Conservation (phyloP, 495 filamentous ascomycete genomes). For the Neurospora sp. region DNA sequence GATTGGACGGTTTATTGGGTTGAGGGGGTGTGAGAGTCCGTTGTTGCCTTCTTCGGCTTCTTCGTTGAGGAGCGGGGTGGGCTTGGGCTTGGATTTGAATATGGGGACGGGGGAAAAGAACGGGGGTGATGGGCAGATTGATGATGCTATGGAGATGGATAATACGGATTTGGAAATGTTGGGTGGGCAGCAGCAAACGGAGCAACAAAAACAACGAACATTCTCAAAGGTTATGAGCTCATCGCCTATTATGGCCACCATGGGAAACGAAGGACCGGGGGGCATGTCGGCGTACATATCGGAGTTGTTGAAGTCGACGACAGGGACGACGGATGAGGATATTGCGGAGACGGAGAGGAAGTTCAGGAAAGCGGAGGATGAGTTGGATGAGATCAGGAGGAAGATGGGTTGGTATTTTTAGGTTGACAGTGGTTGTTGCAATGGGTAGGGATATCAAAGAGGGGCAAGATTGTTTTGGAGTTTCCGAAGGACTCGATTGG, state of each 20-base stretch:
- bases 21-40: slow-evolving; percentile 50
- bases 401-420: slow-evolving; percentile 34
- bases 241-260: background rate
- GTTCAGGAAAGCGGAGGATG: slow-evolving; percentile 20
- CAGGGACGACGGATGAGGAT: slow-evolving; percentile 25
- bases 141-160: slow-evolving; percentile 20
- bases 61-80: slow-evolving; percentile 10
- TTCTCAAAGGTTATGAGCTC: background rate
- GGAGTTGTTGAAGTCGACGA: background rate
- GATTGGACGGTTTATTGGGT: slow-evolving; percentile 59
- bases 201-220: background rate
- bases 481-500: background rate
- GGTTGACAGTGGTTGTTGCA: background rate
- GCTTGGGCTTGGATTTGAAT: slow-evolving; percentile 15
- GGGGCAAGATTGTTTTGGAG: background rate
- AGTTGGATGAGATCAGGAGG: slow-evolving; percentile 30
- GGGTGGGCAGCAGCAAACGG: background rate
- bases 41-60: background rate
- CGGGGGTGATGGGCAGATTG: slow-evolving; percentile 11
- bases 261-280: background rate
- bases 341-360: slow-evolving; percentile 27
- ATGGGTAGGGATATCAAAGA: background rate
- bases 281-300: background rate
- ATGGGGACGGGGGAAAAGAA: slow-evolving; percentile 21
- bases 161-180: background rate